Evolutionary conservation across 768 basidiomycete species (phyloP).

Genomic region (Termitomyces sp.): DNA sequence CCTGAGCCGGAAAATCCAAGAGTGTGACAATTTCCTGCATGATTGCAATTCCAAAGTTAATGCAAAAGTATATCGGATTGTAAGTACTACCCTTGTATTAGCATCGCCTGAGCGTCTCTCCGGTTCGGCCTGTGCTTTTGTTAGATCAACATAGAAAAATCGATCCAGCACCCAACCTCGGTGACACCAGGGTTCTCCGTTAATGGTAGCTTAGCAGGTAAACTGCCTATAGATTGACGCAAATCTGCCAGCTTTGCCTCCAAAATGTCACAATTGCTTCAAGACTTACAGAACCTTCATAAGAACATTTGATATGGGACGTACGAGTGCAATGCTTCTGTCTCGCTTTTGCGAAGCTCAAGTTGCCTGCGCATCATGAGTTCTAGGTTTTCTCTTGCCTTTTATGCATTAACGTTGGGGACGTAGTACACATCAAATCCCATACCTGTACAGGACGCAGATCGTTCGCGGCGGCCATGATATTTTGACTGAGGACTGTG

Average conservation of each 20-base stretch:
- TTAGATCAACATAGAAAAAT: neutral
- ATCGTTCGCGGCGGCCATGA: conserved; percentile 89
- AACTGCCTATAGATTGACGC: conserved; percentile 27
- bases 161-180: neutral
- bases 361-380: conserved; percentile 78
- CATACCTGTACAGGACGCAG: conserved; percentile 79
- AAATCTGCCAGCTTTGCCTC: conserved; percentile 58
- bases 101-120: neutral
- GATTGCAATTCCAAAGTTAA: neutral
- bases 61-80: too few relatives aligned
- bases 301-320: conserved; percentile 15
- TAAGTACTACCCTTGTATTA: neutral
- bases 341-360: conserved; percentile 68
- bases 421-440: neutral
- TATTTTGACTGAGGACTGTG: conserved; percentile 71
- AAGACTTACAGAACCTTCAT: neutral
- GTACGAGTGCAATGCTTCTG: conserved; percentile 61
- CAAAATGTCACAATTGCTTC: conserved; percentile 67
- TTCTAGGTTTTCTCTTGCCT: conserved; percentile 82
- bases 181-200: neutral
- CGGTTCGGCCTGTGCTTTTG: neutral
- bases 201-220: neutral
- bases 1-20: conserved; percentile 16
- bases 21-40: neutral
- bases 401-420: neutral